A percentile compares a stretch with the other conserved stretches of the same genome.
These are phyloP conservation scores for Suillus lakei DNA, from an alignment of 768 basidiomycete genomes.

Conservation along the genomic window DNA sequence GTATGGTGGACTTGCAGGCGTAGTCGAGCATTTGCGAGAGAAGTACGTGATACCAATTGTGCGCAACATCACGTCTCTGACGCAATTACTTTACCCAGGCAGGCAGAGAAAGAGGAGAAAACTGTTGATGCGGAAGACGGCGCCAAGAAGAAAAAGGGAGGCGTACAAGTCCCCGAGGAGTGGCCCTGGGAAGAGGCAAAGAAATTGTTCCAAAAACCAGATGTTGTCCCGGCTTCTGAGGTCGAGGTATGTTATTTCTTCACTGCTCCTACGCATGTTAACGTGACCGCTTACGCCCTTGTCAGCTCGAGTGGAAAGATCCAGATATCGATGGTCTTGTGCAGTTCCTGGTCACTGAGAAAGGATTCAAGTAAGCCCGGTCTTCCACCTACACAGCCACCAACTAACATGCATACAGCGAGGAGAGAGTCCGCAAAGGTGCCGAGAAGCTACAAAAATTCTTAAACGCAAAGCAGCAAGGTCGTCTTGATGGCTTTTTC, in stretches of 20 bases:
- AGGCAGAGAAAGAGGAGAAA: conserved; percentile 48
- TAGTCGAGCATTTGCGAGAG: conserved; percentile 78
- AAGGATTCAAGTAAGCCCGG: conserved; percentile 89
- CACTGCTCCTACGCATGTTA: neutral
- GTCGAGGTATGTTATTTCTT: conserved; percentile 62
- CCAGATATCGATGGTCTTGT: conserved; percentile 94
- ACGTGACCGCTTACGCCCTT: conserved; percentile 6
- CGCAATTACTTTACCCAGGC: conserved; percentile 21
- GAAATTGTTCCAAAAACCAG: conserved; percentile 86
- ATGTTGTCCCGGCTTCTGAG: conserved; percentile 85
- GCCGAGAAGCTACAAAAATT: conserved; percentile 91
- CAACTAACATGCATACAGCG: conserved; percentile 53
- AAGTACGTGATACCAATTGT: conserved; percentile 52
- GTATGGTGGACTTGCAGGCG: conserved; percentile 68
- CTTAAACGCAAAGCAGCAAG: conserved; percentile 91
- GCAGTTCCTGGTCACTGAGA: conserved; percentile 90
- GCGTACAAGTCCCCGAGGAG: conserved; percentile 83
- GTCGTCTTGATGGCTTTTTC: conserved; percentile 96
- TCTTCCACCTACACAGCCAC: neutral
- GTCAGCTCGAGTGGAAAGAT: conserved; percentile 89
- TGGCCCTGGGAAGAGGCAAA: conserved; percentile 99
- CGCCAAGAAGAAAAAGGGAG: conserved; percentile 64
- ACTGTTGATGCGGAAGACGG: conserved; percentile 46
- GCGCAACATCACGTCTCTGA: neutral
- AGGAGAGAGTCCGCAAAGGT: conserved; percentile 95